Percentiles rank a stretch among this genome's conserved stretches.
Conservation (phyloP, 73 alveolate species). For the Tetrahymena borealis region DNA sequence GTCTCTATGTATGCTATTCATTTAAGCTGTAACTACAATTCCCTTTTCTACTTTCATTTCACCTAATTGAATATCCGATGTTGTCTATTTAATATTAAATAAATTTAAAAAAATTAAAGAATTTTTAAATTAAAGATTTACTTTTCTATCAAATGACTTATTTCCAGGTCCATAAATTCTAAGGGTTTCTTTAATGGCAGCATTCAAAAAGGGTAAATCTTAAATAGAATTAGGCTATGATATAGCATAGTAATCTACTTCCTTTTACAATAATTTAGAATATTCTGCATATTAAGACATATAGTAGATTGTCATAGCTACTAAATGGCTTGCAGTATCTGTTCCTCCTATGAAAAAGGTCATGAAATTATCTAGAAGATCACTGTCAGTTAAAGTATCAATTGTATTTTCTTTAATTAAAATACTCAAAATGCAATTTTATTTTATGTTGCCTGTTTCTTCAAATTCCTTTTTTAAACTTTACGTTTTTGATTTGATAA, state of each 20-base stretch:
- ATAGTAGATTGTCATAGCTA: background rate
- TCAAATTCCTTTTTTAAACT: background rate
- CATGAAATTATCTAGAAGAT: background rate
- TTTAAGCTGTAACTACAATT: background rate
- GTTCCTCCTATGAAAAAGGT: background rate
- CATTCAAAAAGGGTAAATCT: background rate
- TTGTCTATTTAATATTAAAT: background rate
- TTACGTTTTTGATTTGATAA: background rate
- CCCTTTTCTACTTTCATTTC: background rate
- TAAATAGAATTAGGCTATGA: background rate
- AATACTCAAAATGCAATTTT: background rate
- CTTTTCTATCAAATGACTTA: background rate
- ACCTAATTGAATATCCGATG: background rate
- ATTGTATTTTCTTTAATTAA: background rate
- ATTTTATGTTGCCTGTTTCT: background rate
- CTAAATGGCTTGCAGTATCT: background rate
- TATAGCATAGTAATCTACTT: background rate
- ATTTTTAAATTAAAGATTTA: background rate
- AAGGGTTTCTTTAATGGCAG: background rate
- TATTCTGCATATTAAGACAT: background rate
- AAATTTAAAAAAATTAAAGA: background rate
- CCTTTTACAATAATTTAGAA: background rate
- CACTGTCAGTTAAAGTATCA: background rate
- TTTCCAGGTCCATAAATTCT: background rate
- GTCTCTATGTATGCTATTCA: background rate